A percentile compares a stretch with the other conserved stretches of the same genome.
These are phyloP conservation scores for Noccaea bulbosa DNA, from an alignment of 345 rosid species.

Conservation along the genomic window DNA sequence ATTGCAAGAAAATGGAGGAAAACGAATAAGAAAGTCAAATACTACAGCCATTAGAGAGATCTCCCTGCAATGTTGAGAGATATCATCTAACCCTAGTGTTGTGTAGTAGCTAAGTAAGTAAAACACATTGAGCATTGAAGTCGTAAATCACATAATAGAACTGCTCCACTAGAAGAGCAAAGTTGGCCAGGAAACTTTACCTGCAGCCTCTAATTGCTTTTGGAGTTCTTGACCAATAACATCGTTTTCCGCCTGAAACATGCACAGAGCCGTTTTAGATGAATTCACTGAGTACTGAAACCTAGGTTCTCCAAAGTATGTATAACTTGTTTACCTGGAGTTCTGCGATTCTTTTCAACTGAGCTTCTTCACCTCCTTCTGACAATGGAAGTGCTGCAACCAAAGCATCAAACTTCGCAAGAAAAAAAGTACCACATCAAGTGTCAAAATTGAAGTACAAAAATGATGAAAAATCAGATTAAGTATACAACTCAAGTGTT, in stretches of 20 bases:
- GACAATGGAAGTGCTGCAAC: conserved; percentile 88
- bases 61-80: not conserved
- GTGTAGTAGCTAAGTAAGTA: not conserved
- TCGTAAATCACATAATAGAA: not conserved
- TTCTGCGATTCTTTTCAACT: conserved; percentile 74
- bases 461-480: not conserved
- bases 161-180: conserved; percentile 1
- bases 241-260: conserved; percentile 74
- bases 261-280: not conserved
- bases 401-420: conserved; percentile 82
- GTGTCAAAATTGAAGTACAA: not conserved
- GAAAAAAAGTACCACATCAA: conserved; percentile 11
- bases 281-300: not conserved
- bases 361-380: conserved; percentile 95
- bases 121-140: not conserved
- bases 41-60: conserved; percentile 1
- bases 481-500: not conserved
- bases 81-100: not conserved
- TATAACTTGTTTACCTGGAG: conserved; percentile 56
- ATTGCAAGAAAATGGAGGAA: conserved; percentile 12
- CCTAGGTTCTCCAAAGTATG: not conserved
- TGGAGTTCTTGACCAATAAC: conserved; percentile 85
- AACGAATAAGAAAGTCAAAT: not conserved
- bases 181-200: conserved; percentile 43
- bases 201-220: conserved; percentile 91